Evolutionary conservation across 148 eudicot species (phyloP), one percentile per base, ranked within the genome.

Genomic region (Polygonum maritimum): DNA sequence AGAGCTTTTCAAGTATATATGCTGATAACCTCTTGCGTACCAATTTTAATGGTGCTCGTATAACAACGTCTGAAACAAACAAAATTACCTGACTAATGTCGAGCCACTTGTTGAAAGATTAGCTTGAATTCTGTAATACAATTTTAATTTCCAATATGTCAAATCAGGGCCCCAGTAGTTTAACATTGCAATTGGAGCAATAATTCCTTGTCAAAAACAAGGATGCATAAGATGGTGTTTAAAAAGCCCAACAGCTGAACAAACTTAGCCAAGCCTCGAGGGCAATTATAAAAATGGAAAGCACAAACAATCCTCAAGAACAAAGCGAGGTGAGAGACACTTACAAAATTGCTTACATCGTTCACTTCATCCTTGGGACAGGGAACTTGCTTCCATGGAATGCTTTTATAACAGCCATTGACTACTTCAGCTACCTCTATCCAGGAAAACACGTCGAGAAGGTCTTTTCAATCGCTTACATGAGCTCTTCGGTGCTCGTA

Each of bases 321-420:
- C 79, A 76, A 77, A 76, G 55, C 69, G 83, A 85, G 69, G 80
- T 82, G 5, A 89, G 69, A 78, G 98, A 89, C 79, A 87, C 83
- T 2, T 88, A 82, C 88, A 89, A 82, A 77, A 48, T 90, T 8
- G 92, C 87, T 2, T 91, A 93, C 60, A 75, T 85, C 18, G 78
- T 91, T 79, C 95, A 94, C 80, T 94, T 94, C 87, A 78, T 90
- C 79, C 85, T 92, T 13, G 98, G 98, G 14, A 88, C 97, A 0
- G 93, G 96, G n/a, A 89, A 94, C 36, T 87, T 92, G 75, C 89
- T 92, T 10, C 98, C 98, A 8, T 94, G 98, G 98, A 94, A 94
- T 77, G 88, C 96, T 0, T 84, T 89, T 71, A 90, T 94, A 84
- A 94, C 97, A 0, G 97, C 94, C 51, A 85, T 92, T 3, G 98